phyloP scores from a whole-genome alignment of 192 early-diverging fungal genomes.

The Coemansia sp. region DNA sequence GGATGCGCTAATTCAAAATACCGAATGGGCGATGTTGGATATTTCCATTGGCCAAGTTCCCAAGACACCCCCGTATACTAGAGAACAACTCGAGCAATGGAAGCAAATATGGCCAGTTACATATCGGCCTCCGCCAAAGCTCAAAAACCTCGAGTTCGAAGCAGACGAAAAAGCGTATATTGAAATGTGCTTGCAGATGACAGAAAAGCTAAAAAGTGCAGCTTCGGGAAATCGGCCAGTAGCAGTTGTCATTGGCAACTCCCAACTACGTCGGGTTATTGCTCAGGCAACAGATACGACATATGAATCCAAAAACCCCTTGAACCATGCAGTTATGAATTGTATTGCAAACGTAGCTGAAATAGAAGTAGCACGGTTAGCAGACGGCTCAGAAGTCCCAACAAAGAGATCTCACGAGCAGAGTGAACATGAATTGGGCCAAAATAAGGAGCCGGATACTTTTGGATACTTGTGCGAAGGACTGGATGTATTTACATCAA shows the following conservation, averaged over 20 bases:
- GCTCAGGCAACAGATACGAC: conserved; percentile 56
- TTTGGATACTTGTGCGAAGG: conserved; percentile 77
- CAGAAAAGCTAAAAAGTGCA: background rate
- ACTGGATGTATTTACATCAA: conserved; percentile 74
- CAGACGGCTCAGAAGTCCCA: conserved; percentile 1
- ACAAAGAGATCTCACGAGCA: conserved; percentile 16
- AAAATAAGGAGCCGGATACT: background rate
- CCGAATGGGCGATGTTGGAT: conserved; percentile 20
- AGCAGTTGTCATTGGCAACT: conserved; percentile 47
- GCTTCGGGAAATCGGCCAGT: background rate
- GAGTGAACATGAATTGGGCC: no score
- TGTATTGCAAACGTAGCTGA: conserved; percentile 67
- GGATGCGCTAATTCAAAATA: background rate
- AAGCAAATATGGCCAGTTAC: conserved; percentile 77
- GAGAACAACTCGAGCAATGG: conserved; percentile 75
- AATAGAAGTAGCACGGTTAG: conserved; percentile 49
- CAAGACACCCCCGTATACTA: conserved; percentile 61
- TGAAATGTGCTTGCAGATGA: background rate
- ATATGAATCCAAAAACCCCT: conserved; percentile 55
- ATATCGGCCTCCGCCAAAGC: conserved; percentile 55
- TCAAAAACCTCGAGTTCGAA: conserved; percentile 7
- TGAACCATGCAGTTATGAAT: conserved; percentile 79
- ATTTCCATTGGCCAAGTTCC: conserved; percentile 51
- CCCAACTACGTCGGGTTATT: conserved; percentile 50
- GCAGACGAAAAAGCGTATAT: conserved; percentile 24